Evolutionary conservation across 495 filamentous ascomycete genomes (phyloP).

Genomic region (Penicillium alfredii): DNA sequence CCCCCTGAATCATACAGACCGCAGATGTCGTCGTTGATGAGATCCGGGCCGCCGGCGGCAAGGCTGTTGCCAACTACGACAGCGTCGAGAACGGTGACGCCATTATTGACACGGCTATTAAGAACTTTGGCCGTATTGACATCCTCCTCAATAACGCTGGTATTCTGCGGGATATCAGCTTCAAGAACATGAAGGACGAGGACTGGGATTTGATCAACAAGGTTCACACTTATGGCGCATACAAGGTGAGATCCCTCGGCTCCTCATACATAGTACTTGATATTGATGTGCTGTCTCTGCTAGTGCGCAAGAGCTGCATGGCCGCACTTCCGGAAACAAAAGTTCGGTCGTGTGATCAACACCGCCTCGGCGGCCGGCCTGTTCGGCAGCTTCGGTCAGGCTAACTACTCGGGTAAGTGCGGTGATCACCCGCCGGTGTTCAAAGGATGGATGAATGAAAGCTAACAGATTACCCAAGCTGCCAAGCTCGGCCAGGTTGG

Average conservation of each 20-base stretch:
- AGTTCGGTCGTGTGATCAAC: constrained; percentile 94
- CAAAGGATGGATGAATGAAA: too few species aligned
- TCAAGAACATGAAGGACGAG: constrained; percentile 97
- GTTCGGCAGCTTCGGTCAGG: constrained; percentile 93
- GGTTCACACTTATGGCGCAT: constrained; percentile 92
- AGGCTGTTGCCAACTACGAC: constrained; percentile 98
- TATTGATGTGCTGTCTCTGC: constrained; percentile 5
- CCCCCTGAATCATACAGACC: constrained; percentile 47
- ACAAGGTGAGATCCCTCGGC: constrained; percentile 56
- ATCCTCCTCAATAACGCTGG: constrained; percentile 97
- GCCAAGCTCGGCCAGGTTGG: constrained; percentile 95
- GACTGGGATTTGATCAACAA: constrained; percentile 95
- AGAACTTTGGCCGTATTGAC: constrained; percentile 88
- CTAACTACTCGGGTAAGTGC: constrained; percentile 94
- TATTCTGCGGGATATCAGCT: constrained; percentile 92
- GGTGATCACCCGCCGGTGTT: too few species aligned
- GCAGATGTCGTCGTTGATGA: constrained; percentile 95
- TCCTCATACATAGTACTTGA: background rate
- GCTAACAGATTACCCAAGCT: too few species aligned
- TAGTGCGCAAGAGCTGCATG: constrained; percentile 90
- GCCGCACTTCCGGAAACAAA: constrained; percentile 98
- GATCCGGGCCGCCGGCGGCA: constrained; percentile 86
- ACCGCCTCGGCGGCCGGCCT: constrained; percentile 92
- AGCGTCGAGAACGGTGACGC: constrained; percentile 89
- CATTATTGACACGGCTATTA: constrained; percentile 95